Conservation (phyloP, 441 rosid genomes). For the Populus tomentosa region DNA sequence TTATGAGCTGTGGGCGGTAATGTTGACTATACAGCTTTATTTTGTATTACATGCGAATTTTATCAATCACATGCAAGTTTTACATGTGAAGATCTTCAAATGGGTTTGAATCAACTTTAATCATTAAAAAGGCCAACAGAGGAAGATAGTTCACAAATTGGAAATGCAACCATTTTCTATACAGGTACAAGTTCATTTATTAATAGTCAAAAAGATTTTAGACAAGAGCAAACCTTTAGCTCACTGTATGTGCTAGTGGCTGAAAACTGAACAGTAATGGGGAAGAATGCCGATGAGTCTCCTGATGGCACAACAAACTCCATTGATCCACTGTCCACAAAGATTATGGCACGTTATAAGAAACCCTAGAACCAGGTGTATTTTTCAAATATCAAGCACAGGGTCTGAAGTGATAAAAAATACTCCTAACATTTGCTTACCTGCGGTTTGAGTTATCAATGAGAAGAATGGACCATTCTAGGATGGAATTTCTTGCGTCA, state of each 20-base stretch:
- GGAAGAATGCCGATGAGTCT: slow-evolving; percentile 86
- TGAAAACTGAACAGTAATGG: slow-evolving; percentile 82
- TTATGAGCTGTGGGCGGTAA: not conserved
- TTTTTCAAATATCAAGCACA: not conserved
- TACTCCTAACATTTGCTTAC: slow-evolving; percentile 29
- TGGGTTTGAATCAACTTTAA: not conserved
- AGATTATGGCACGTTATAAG: not conserved
- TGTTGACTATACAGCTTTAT: not conserved
- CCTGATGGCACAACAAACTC: slow-evolving; percentile 97
- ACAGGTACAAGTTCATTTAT: not conserved
- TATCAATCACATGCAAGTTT: not conserved
- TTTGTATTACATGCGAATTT: not conserved
- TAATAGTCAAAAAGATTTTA: not conserved
- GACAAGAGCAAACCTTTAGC: slow-evolving; percentile 54
- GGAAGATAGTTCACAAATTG: not conserved
- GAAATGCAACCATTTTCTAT: not conserved
- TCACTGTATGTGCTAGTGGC: slow-evolving; percentile 84
- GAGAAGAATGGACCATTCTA: slow-evolving; percentile 96
- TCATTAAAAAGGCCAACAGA: not conserved
- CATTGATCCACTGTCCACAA: slow-evolving; percentile 81
- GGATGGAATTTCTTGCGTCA: slow-evolving; percentile 81
- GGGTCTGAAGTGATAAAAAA: not conserved
- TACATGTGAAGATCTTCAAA: not conserved
- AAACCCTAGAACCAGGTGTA: not conserved
- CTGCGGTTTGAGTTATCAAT: slow-evolving; percentile 96